Evolutionary conservation across 140 eudicot genomes (phyloP), one percentile per base, ranked within the genome.

Genomic region (Cichorium intybus): DNA sequence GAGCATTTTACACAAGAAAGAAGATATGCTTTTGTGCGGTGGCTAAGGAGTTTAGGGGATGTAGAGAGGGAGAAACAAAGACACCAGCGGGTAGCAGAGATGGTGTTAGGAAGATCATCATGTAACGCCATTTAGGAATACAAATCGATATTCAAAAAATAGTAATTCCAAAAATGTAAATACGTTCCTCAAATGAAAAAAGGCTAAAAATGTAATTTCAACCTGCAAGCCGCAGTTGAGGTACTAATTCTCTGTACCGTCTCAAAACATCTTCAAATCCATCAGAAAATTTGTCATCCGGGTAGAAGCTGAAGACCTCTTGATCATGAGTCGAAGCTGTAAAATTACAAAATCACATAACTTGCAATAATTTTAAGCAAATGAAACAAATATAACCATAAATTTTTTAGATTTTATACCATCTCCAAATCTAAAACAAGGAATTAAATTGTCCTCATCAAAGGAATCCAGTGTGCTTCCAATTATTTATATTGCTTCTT

Each of bases 321-420:
- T 91, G 96, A 68, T 91, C 97, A 74, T 91, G 97, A 29, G 96
- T 91, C 61, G 96, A 87, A 71, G 96, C 97, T 91, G 87, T 50
- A 58, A 63, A 77, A 52, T 62, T 15, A 56, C 20, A 65, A 11
- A 37, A 60, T 72, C 27, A 54, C 54, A 49, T 78, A 46, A 56
- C 12, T 29, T 56, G 23, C 50, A 0, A 56, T 27, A 35, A 43
- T 16, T 14, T 21, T 22, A 10, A 61, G 21, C 49, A 67, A 68
- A 18, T 29, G 23, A 34, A 62, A 22, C 37, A 69, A 62, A 12
- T 31, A 43, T 24, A 46, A 56, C 37, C 28, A 56, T 14, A 34
- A 48, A 0, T 3, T 39, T 21, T n/a, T n/a, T n/a, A 6, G 21
- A 68, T 22, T 33, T 67, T 28, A 48, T 84, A 91, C 97, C 97